phyloP scores from a whole-genome alignment of 495 filamentous ascomycete species.

The Xylaria cubensis region DNA sequence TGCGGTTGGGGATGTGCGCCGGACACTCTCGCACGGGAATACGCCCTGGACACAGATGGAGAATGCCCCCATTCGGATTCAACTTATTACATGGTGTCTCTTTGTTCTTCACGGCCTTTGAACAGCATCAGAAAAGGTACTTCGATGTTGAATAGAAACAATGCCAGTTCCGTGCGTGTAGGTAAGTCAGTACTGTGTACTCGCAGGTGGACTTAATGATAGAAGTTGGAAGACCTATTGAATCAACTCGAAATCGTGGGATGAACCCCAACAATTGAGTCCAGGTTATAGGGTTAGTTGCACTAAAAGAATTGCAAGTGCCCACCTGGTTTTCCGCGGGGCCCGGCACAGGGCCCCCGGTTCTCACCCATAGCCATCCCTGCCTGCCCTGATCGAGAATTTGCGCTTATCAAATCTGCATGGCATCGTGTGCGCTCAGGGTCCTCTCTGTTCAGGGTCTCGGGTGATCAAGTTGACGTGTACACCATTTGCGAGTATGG shows the following conservation, averaged over 20 bases:
- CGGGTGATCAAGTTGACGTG: not conserved
- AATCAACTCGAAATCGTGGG: slow-evolving; percentile 12
- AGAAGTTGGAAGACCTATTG: slow-evolving; percentile 18
- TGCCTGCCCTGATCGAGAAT: not conserved
- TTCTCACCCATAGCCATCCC: not conserved
- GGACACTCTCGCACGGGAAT: slow-evolving; percentile 14
- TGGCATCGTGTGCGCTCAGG: not conserved
- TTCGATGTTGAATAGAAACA: not conserved
- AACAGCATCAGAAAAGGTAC: not conserved
- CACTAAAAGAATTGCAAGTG: not conserved
- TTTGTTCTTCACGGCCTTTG: too few relatives aligned
- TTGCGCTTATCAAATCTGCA: slow-evolving; percentile 16
- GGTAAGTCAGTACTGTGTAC: slow-evolving; percentile 18
- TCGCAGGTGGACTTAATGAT: slow-evolving; percentile 23
- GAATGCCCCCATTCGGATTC: slow-evolving; percentile 9
- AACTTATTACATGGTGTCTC: not conserved
- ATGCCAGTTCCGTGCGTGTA: not conserved
- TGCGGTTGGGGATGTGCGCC: slow-evolving; percentile 27
- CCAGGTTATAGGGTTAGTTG: not conserved
- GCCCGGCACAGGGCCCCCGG: slow-evolving; percentile 13
- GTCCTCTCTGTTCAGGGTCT: slow-evolving; percentile 5
- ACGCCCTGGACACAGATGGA: not conserved
- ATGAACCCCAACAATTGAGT: slow-evolving; percentile 45
- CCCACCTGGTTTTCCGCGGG: slow-evolving; percentile 24
- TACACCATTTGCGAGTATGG: not conserved